These are phyloP conservation scores for Fusarium sp. DNA, from an alignment of 2,329 filamentous ascomycete genomes.

Conservation along the genomic window DNA sequence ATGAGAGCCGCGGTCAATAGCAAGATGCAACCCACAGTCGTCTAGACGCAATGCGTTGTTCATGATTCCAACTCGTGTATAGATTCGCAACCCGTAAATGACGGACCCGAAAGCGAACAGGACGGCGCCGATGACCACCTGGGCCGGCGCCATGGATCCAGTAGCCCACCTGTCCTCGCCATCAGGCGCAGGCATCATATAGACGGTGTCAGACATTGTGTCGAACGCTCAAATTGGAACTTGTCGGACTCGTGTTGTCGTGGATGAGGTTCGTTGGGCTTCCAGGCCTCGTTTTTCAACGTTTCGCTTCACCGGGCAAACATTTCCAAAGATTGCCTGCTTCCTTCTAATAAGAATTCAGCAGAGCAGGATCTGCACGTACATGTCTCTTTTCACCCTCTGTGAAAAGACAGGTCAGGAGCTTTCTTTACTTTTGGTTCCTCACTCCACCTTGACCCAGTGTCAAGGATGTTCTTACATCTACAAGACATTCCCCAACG, in stretches of 20 bases:
- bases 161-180: conserved; percentile 35
- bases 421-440: conserved; percentile 7
- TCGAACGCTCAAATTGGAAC: neutral
- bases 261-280: neutral
- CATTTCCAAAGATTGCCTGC: neutral
- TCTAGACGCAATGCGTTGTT: conserved; percentile 34
- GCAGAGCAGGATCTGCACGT: conserved; percentile 21
- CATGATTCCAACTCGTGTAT: conserved; percentile 19
- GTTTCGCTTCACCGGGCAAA: neutral
- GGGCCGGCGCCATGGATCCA: conserved; percentile 14
- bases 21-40: neutral
- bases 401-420: conserved; percentile 1
- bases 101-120: conserved; percentile 30
- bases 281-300: neutral
- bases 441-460: conserved; percentile 14
- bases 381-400: conserved; percentile 4
- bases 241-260: neutral
- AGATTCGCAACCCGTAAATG: conserved; percentile 26
- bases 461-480: conserved; percentile 12
- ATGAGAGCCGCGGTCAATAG: fast-evolving
- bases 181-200: conserved; percentile 37
- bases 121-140: conserved; percentile 27
- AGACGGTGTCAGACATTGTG: conserved; percentile 25
- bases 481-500: neutral
- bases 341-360: neutral